phyloP scores from a whole-genome alignment of 495 filamentous ascomycete species.

The Aspergillus sclerotiicarbonarius region DNA sequence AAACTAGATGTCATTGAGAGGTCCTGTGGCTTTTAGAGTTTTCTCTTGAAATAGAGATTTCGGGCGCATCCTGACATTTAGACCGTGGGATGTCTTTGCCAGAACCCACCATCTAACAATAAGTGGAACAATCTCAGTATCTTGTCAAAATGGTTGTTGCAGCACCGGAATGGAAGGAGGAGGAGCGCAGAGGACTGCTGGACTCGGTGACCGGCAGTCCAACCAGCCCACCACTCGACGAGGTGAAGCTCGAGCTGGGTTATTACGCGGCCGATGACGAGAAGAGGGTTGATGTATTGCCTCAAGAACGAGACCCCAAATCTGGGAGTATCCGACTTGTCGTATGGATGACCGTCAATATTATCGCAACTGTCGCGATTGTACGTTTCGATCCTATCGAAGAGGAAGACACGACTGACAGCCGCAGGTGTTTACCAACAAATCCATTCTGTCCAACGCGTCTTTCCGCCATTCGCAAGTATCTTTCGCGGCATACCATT shows the following conservation, averaged over 20 bases:
- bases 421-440: slow-evolving; percentile 70
- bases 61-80: neutral
- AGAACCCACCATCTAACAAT: neutral
- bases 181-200: neutral
- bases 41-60: neutral
- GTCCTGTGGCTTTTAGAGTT: neutral
- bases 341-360: slow-evolving; percentile 4
- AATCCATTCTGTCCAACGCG: slow-evolving; percentile 68
- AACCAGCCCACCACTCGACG: neutral
- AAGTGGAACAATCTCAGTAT: neutral
- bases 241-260: neutral
- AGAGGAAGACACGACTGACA: neutral
- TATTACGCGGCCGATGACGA: neutral
- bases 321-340: neutral
- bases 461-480: slow-evolving; percentile 64
- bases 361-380: slow-evolving; percentile 9
- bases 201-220: neutral
- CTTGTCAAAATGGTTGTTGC: neutral
- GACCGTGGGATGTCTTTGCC: neutral
- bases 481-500: slow-evolving; percentile 71
- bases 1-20: neutral
- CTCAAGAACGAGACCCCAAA: neutral
- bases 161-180: neutral
- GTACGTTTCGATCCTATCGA: slow-evolving; percentile 1
- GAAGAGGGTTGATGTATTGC: neutral